Evolutionary conservation across 441 rosid genomes (phyloP), one percentile per base, ranked within the genome.

Genomic region (Manihot esculenta): DNA sequence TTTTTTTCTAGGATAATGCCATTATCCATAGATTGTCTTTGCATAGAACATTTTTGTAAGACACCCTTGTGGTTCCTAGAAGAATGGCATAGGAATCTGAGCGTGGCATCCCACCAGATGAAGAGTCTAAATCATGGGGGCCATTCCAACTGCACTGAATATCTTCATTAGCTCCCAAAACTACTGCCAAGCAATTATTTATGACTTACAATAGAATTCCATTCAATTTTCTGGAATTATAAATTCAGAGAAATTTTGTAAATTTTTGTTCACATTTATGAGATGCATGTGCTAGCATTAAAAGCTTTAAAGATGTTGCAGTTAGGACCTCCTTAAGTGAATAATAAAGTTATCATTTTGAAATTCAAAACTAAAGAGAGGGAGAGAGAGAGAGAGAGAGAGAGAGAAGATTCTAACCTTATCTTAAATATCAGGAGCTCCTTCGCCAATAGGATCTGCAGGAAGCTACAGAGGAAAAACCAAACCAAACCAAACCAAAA

Each of bases 251-350:
- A 41, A 30, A 74, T 60, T 62, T 64, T 24, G 38, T 57, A 1
- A 42, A 58, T 60, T 65, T 42, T 14, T 59, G 68, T 64, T 58
- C 42, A 53, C 79, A 83, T 84, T 84, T 78, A 87, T 85, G 81
- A 79, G 70, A 15, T 51, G 79, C 86, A 83, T 85, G 83, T 87
- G 87, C 50, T 72, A 55, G 72, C 81, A 64, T 81, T 72, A 45
- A 86, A 64, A 51, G 78, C 80, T 69, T 67, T 45, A 33, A 76
- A 72, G 75, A 72, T 61, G 59, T 70, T 78, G 76, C 82, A 69
- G 77, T 3, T 51, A 41, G 35, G 48, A 70, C 27, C 44, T 51
- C 64, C 33, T 23, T 20, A 60, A 69, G 3, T 64, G 30, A 74
- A 68, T 62, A 64, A 72, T 59, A 41, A 71, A 67, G 26, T 35